Evolutionary conservation across 768 basidiomycete species (phyloP).

Genomic region (Leucocoprinus leucothites): DNA sequence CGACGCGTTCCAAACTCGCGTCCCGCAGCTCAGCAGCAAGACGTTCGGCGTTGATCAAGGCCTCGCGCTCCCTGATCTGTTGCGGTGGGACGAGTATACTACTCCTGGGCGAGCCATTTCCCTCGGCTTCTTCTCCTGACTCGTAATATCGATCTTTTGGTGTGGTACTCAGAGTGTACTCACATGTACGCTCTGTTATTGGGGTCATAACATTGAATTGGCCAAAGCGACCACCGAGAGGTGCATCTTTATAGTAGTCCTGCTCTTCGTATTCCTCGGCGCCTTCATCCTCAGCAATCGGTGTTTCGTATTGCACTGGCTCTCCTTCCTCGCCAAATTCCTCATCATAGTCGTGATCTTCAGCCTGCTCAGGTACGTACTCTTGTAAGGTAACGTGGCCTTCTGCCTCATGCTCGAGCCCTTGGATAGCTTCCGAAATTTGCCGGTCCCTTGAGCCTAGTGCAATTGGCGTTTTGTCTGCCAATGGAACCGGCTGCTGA

Average conservation of each 20-base stretch:
- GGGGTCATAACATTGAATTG: constrained; percentile 95
- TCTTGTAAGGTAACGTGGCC: constrained; percentile 24
- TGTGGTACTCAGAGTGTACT: constrained; percentile 68
- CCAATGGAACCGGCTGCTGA: constrained; percentile 25
- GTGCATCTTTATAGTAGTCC: constrained; percentile 42
- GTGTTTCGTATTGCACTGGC: constrained; percentile 28
- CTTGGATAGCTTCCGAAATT: constrained; percentile 29
- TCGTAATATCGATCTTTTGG: constrained; percentile 32
- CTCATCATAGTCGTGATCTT: constrained; percentile 26
- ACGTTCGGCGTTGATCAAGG: constrained; percentile 49
- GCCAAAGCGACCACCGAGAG: constrained; percentile 74
- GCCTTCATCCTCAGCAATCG: constrained; percentile 24
- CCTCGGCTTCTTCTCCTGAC: constrained; percentile 21
- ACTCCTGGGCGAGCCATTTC: constrained; percentile 19
- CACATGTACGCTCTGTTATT: constrained; percentile 91
- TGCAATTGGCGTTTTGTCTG: constrained; percentile 19
- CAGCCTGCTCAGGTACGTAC: constrained; percentile 23
- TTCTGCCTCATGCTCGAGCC: constrained; percentile 27
- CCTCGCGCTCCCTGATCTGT: constrained; percentile 39
- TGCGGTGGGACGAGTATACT: constrained; percentile 27
- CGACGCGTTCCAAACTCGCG: constrained; percentile 30
- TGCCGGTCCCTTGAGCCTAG: too few species aligned
- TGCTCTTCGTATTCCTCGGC: constrained; percentile 34
- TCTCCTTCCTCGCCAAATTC: constrained; percentile 20
- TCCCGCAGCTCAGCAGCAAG: constrained; percentile 48